Evolutionary conservation across 305 asterid species (phyloP).

Genomic region (Withania somnifera): DNA sequence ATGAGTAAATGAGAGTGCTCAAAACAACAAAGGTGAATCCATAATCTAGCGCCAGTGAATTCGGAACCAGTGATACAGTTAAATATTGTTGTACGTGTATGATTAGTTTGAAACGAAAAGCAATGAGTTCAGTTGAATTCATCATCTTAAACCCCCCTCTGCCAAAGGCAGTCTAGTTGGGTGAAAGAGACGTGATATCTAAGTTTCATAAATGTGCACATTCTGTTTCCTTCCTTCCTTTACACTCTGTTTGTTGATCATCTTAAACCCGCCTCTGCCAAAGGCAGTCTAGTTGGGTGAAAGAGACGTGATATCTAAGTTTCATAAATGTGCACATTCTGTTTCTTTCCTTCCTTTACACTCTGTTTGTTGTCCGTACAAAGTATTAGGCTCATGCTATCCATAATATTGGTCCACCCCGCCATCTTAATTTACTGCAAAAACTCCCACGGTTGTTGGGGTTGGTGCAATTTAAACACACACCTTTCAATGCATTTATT

Average conservation of each 20-base stretch:
- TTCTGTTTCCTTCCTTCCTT: not conserved
- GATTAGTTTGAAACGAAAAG: not conserved
- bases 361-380: slow-evolving; percentile 9
- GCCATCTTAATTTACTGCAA: not conserved
- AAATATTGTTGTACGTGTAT: not conserved
- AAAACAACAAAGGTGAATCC: not conserved
- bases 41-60: not conserved
- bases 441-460: slow-evolving; percentile 26
- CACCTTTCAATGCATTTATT: slow-evolving; percentile 21
- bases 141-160: not conserved
- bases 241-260: not conserved
- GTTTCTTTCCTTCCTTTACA: not conserved
- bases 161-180: slow-evolving; percentile 22
- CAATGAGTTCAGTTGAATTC: not conserved
- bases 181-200: slow-evolving; percentile 39
- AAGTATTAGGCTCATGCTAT: not conserved
- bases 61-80: not conserved
- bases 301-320: slow-evolving; percentile 35
- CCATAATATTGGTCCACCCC: not conserved
- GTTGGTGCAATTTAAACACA: slow-evolving; percentile 38
- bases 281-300: slow-evolving; percentile 33
- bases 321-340: slow-evolving; percentile 27
- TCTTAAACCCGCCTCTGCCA: not conserved
- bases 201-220: slow-evolving; percentile 30
- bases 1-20: not conserved